Conservation (phyloP, 73 alveolate species). For the Tetrahymena borealis region DNA sequence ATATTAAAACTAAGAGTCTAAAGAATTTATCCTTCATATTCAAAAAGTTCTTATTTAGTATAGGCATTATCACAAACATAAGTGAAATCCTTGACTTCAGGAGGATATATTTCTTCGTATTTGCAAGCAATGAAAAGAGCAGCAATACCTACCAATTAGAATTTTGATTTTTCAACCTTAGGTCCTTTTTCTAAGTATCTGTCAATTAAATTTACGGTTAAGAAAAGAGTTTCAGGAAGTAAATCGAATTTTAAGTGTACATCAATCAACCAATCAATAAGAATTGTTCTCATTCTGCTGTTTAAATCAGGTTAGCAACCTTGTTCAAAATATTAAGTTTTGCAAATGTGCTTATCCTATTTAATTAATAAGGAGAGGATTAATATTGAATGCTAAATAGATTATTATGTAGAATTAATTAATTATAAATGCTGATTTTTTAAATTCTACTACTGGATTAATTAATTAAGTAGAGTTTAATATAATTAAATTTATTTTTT, state of each 20-base stretch:
- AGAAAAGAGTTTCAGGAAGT: conserved; percentile 58
- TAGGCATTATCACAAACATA: conserved; percentile 92
- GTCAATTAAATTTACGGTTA: conserved; percentile 62
- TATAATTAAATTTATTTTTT: too few relatives aligned
- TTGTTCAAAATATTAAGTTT: background rate
- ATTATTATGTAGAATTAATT: too few relatives aligned
- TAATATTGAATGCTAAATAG: background rate
- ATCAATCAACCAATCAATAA: conserved; percentile 71
- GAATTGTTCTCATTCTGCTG: conserved; percentile 63
- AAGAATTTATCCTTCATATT: conserved; percentile 79
- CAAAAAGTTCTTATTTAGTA: conserved; percentile 79
- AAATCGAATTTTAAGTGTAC: conserved; percentile 62
- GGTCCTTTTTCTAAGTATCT: conserved; percentile 48
- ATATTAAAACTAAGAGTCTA: conserved; percentile 72
- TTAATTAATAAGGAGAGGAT: background rate
- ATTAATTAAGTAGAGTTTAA: too few relatives aligned
- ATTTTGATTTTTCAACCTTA: conserved; percentile 4
- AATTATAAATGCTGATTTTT: too few relatives aligned
- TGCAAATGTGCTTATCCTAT: conserved; percentile 4
- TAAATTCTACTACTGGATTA: too few relatives aligned
- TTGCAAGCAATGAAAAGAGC: conserved; percentile 35
- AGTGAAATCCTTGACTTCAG: conserved; percentile 84
- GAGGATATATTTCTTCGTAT: conserved; percentile 40
- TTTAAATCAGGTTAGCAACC: conserved; percentile 51
- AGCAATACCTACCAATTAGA: conserved; percentile 38